These are phyloP conservation scores for Populus tomentosa DNA, from an alignment of 441 rosid genomes.

Conservation along the genomic window DNA sequence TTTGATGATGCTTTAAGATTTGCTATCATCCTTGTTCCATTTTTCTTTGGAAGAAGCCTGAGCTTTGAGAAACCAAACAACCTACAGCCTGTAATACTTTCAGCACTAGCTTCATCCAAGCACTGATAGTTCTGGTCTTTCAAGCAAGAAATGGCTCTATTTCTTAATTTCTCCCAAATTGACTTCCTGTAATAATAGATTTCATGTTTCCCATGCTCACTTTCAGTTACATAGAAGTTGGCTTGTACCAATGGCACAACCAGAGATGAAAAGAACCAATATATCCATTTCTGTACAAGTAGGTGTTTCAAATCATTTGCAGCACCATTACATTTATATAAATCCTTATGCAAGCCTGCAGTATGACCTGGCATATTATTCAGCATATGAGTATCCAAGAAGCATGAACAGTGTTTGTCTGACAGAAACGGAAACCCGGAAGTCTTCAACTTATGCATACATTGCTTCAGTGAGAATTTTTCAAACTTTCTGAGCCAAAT, in stretches of 20 bases:
- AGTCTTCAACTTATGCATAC: conserved; percentile 57
- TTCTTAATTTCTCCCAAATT: conserved; percentile 56
- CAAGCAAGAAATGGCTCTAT: conserved; percentile 35
- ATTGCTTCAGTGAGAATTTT: conserved; percentile 59
- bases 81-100: conserved; percentile 34
- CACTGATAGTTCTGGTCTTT: conserved; percentile 34
- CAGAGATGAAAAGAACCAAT: conserved; percentile 70
- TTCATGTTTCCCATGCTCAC: conserved; percentile 61
- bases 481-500: conserved; percentile 68
- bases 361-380: conserved; percentile 15
- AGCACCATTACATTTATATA: conserved; percentile 22
- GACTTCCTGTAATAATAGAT: conserved; percentile 64
- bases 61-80: conserved; percentile 65
- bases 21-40: conserved; percentile 77
- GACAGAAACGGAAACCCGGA: conserved; percentile 49
- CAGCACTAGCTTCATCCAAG: conserved; percentile 45
- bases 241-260: conserved; percentile 65
- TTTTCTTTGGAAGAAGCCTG: conserved; percentile 69
- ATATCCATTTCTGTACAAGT: conserved; percentile 66
- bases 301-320: conserved; percentile 27
- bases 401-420: conserved; percentile 30
- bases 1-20: conserved; percentile 61
- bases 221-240: conserved; percentile 84
- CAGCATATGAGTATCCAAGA: conserved; percentile 21
- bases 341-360: conserved; percentile 13